A percentile compares a stretch with the other conserved stretches of the same genome.
These are phyloP conservation scores for Acorus calamus DNA, from an alignment of 106 monocot genomes.

Conservation along the genomic window DNA sequence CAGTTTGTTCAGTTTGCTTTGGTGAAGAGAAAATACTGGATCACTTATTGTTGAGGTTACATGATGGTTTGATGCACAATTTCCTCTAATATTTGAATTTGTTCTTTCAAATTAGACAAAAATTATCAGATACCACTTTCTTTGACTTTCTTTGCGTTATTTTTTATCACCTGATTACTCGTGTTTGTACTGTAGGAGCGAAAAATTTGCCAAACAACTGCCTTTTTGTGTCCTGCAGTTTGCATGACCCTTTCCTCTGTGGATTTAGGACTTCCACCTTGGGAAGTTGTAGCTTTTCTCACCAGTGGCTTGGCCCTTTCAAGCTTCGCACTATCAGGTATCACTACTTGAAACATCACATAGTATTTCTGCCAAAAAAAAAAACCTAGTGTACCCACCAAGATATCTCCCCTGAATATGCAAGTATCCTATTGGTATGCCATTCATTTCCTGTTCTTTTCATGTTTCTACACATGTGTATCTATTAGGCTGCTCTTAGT, in stretches of 20 bases:
- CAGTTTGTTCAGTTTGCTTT: no score
- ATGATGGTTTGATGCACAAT: no score
- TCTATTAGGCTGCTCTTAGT: no score
- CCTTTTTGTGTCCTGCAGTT: constrained; percentile 85
- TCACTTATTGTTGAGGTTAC: no score
- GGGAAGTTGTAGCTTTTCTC: constrained; percentile 80
- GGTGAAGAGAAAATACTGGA: no score
- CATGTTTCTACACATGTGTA: not conserved
- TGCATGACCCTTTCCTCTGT: constrained; percentile 94
- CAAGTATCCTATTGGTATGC: constrained; percentile 80
- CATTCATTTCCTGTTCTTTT: not conserved
- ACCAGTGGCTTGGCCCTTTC: constrained; percentile 81
- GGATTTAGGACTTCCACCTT: constrained; percentile 79
- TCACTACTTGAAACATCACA: no score
- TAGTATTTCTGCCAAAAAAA: no score
- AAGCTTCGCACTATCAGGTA: constrained; percentile 93
- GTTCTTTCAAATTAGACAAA: no score
- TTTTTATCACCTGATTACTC: not conserved
- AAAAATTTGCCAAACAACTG: constrained; percentile 96
- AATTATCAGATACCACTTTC: no score
- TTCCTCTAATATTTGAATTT: no score
- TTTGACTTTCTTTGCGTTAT: not conserved
- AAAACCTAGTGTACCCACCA: constrained; percentile 99
- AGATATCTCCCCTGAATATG: constrained; percentile 96
- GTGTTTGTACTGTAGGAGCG: constrained; percentile 54